A percentile compares a stretch with the other conserved stretches of the same genome.
Evolutionary conservation across 345 rosid species (phyloP).

Genomic region (Pistacia integerrima): DNA sequence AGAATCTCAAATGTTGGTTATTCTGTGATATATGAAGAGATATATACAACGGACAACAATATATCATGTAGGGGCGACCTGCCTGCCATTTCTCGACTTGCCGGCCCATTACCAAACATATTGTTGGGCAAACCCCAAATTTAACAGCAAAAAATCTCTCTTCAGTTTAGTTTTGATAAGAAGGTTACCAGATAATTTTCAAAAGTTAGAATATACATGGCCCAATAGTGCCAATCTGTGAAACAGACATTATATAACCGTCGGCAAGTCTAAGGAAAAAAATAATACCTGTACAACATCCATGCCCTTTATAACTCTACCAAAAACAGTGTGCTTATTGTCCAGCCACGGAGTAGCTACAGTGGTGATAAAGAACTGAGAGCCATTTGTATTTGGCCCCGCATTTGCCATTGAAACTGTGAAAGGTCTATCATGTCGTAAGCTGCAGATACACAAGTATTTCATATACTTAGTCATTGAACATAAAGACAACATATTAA

Average conservation of each 20-base stretch:
- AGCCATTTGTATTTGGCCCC: constrained; percentile 87
- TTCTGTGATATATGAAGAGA: not conserved
- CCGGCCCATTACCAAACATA: not conserved
- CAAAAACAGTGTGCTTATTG: constrained; percentile 95
- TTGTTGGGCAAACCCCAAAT: not conserved
- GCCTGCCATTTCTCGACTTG: not conserved
- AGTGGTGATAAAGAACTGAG: constrained; percentile 93
- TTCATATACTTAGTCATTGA: constrained; percentile 12
- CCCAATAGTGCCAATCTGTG: not conserved
- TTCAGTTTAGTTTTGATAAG: not conserved
- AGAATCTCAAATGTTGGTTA: constrained; percentile 7
- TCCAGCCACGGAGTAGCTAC: constrained; percentile 99
- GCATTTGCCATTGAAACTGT: constrained; percentile 97
- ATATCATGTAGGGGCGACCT: not conserved
- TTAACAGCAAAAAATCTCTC: not conserved
- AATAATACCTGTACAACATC: constrained; percentile 90
- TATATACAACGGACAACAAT: not conserved
- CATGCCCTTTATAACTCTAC: constrained; percentile 92
- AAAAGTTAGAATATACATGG: too few species aligned
- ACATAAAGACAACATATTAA: not conserved
- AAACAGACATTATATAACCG: not conserved
- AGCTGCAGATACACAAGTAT: constrained; percentile 48
- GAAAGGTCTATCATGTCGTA: constrained; percentile 94
- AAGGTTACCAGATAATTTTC: not conserved
- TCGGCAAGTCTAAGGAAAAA: constrained; percentile 3